Percentiles rank a stretch among this genome's conserved stretches.
phyloP scores from a whole-genome alignment of 768 basidiomycete species.

The Trametes cingulata region DNA sequence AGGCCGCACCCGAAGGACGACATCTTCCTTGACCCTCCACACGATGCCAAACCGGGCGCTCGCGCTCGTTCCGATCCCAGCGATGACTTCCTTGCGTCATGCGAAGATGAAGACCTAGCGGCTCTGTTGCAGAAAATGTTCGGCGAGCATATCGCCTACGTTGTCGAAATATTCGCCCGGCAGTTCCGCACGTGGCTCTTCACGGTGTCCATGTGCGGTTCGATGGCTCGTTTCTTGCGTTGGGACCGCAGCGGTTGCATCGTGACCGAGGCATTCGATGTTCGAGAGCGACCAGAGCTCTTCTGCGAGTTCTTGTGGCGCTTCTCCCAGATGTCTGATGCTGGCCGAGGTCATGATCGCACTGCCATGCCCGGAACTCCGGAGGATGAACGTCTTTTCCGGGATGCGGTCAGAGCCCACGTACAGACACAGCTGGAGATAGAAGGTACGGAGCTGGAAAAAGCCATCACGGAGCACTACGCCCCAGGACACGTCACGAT shows the following conservation, averaged over 20 bases:
- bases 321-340: slow-evolving; percentile 20
- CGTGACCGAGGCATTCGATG: slow-evolving; percentile 33
- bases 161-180: slow-evolving; percentile 16
- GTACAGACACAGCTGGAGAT: not conserved
- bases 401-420: not conserved
- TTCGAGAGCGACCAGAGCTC: slow-evolving; percentile 13
- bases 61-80: too few relatives aligned
- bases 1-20: not conserved
- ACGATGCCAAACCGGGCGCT: not conserved
- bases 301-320: slow-evolving; percentile 35
- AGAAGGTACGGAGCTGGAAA: not conserved
- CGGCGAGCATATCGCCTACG: not conserved
- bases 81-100: too few relatives aligned
- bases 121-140: too few relatives aligned
- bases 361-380: not conserved
- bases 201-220: slow-evolving; percentile 31
- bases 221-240: slow-evolving; percentile 32
- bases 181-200: slow-evolving; percentile 34
- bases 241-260: slow-evolving; percentile 36
- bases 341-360: slow-evolving; percentile 29
- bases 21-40: not conserved
- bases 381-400: not conserved
- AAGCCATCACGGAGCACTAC: not conserved
- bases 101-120: too few relatives aligned
- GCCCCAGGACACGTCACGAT: too few relatives aligned